A percentile compares a stretch with the other conserved stretches of the same genome.
Conservation (phyloP, 1,284 basidiomycete genomes). For the Kwoniella shivajii region DNA sequence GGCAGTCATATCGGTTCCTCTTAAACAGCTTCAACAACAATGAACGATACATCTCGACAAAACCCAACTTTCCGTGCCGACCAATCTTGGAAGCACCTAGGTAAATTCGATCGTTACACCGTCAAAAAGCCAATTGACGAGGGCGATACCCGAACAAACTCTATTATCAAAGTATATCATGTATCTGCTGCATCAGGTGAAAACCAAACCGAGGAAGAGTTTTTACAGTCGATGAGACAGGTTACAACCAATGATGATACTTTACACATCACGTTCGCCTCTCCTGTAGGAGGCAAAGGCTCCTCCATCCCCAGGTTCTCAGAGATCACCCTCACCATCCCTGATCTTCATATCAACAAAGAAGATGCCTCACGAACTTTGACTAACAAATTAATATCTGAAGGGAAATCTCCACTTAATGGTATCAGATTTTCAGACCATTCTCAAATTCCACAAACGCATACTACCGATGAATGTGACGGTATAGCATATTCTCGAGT, state of each 20-base stretch:
- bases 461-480: not conserved
- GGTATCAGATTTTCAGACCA: not conserved
- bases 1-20: too few relatives aligned
- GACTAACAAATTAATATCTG: not conserved
- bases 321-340: not conserved
- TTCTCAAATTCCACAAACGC: not conserved
- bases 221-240: not conserved
- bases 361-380: not conserved
- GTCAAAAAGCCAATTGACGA: too few relatives aligned
- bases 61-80: too few relatives aligned
- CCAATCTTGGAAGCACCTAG: too few relatives aligned
- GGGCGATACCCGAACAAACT: too few relatives aligned
- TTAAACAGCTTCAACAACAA: too few relatives aligned
- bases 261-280: not conserved
- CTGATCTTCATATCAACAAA: not conserved
- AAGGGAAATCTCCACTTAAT: too few relatives aligned
- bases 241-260: not conserved
- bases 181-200: too few relatives aligned
- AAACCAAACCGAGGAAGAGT: not conserved
- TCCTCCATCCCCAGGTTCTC: not conserved
- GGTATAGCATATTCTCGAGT: not conserved
- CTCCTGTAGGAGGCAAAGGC: not conserved
- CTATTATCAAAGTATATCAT: too few relatives aligned
- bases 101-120: too few relatives aligned
- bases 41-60: too few relatives aligned